phyloP scores from a whole-genome alignment of 129 eudicot genomes.

The Glebionis coronaria region DNA sequence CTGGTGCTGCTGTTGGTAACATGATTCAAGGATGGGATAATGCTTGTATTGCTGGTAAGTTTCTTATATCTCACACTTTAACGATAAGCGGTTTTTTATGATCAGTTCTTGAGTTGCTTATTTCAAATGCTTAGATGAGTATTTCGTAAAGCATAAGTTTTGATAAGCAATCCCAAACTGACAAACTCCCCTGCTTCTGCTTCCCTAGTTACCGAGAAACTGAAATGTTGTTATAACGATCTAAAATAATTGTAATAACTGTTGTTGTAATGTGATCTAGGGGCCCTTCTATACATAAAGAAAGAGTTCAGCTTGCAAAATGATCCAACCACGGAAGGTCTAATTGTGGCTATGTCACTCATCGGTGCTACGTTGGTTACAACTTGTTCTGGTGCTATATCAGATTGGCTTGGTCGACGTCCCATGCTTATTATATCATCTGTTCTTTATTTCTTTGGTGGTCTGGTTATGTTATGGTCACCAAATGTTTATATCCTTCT shows the following conservation, averaged over 20 bases:
- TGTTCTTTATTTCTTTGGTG: slow-evolving; percentile 56
- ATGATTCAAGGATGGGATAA: slow-evolving; percentile 89
- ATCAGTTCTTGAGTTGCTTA: no score
- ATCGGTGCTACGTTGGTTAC: slow-evolving; percentile 83
- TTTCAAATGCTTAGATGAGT: no score
- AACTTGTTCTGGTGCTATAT: slow-evolving; percentile 71
- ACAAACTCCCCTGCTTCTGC: no score
- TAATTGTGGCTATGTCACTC: slow-evolving; percentile 83
- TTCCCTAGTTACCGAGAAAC: background rate
- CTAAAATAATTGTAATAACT: background rate
- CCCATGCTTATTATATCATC: slow-evolving; percentile 74
- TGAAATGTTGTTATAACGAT: slow-evolving; percentile 9
- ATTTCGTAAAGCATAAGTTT: no score
- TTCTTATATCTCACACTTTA: background rate
- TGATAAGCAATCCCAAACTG: no score
- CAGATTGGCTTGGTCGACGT: slow-evolving; percentile 84
- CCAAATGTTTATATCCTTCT: slow-evolving; percentile 78
- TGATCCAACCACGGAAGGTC: slow-evolving; percentile 66
- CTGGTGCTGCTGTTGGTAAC: slow-evolving; percentile 74
- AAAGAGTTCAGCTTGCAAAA: slow-evolving; percentile 56
- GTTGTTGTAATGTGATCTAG: slow-evolving; percentile 31
- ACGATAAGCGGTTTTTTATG: no score
- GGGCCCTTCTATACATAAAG: slow-evolving; percentile 71
- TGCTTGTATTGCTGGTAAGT: slow-evolving; percentile 76
- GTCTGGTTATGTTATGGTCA: slow-evolving; percentile 81